Conservation (phyloP, 176 grass and related monocot genomes). For the Oryza australiensis region DNA sequence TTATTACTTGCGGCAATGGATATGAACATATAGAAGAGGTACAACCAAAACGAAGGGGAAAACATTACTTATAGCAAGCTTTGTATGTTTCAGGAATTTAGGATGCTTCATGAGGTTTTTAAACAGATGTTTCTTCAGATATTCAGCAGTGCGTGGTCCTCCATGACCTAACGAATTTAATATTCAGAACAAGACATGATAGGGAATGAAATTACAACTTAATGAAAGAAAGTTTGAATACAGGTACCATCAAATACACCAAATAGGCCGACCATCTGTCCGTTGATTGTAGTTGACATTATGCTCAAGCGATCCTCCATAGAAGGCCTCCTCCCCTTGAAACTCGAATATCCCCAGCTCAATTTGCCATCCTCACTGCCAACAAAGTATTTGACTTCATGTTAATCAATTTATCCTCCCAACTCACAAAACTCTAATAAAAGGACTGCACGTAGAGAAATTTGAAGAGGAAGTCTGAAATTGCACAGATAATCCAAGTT, state of each 20-base stretch:
- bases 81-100: slow-evolving; percentile 72
- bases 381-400: slow-evolving; percentile 25
- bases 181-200: not conserved
- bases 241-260: slow-evolving; percentile 89
- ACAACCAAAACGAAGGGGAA: slow-evolving; percentile 13
- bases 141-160: slow-evolving; percentile 66
- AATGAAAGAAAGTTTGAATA: slow-evolving; percentile 27
- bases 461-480: no score
- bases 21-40: slow-evolving; percentile 10
- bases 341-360: slow-evolving; percentile 78
- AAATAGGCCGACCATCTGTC: slow-evolving; percentile 58
- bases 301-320: slow-evolving; percentile 90
- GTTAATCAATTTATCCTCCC: slow-evolving; percentile 1
- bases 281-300: slow-evolving; percentile 58
- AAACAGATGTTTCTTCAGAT: slow-evolving; percentile 82
- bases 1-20: slow-evolving; percentile 16
- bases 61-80: slow-evolving; percentile 73
- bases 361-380: slow-evolving; percentile 67
- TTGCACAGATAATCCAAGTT: no score
- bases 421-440: not conserved
- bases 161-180: slow-evolving; percentile 65
- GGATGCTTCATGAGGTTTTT: slow-evolving; percentile 83
- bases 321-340: slow-evolving; percentile 55
- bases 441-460: not conserved
- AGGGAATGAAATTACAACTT: slow-evolving; percentile 3